phyloP scores from a whole-genome alignment of 441 rosid species.

The Sinapis alba region DNA sequence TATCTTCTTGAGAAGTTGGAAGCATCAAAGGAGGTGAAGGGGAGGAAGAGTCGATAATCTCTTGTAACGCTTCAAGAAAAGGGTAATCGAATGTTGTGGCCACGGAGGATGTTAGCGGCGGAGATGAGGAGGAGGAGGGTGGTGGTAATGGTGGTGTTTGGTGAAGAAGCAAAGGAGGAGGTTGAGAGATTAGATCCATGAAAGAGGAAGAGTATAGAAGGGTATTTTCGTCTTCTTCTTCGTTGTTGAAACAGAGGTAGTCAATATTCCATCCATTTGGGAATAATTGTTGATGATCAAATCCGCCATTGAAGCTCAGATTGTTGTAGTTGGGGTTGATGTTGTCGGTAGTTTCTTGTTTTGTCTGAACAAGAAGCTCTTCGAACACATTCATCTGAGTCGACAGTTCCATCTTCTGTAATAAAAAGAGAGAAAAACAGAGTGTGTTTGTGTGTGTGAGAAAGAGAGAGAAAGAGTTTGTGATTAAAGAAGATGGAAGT shows the following conservation, averaged over 20 bases:
- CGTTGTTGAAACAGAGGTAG: conserved; percentile 44
- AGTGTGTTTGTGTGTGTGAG: conserved; percentile 17
- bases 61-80: conserved; percentile 45
- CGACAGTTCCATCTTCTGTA: conserved; percentile 35
- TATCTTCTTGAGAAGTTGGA: conserved; percentile 42
- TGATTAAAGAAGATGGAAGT: conserved; percentile 37
- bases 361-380: conserved; percentile 54
- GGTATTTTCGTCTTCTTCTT: conserved; percentile 41
- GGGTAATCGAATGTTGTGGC: conserved; percentile 51
- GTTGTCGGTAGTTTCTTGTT: conserved; percentile 50
- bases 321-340: conserved; percentile 42
- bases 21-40: conserved; percentile 47
- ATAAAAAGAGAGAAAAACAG: conserved; percentile 9
- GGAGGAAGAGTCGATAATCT: conserved; percentile 39
- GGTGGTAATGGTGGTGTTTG: conserved; percentile 33
- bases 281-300: conserved; percentile 41
- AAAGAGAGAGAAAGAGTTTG: conserved; percentile 15
- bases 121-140: conserved; percentile 29
- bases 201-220: conserved; percentile 46
- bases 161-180: conserved; percentile 35
- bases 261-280: conserved; percentile 58
- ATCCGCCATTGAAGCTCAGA: conserved; percentile 32
- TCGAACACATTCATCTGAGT: conserved; percentile 39
- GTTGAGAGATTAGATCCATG: conserved; percentile 46
- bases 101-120: conserved; percentile 28